Evolutionary conservation across 2,329 filamentous ascomycete species (phyloP), one percentile per base, ranked within the genome.

Genomic region (Mollisiaceae sp.): DNA sequence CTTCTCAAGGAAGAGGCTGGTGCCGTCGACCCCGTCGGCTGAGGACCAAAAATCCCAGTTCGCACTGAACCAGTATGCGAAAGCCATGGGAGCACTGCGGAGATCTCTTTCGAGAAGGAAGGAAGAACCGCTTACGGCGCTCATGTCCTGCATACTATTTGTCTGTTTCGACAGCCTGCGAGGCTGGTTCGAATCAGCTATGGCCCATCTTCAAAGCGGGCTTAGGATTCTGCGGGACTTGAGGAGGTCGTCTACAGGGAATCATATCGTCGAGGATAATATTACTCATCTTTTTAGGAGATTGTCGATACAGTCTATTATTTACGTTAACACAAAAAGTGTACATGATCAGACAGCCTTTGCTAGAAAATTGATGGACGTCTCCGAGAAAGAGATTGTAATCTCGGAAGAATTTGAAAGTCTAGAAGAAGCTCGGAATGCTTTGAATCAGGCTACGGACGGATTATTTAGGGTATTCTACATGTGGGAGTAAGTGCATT

Each of bases 111-210:
- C 65, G 32, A 36, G 43, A 12, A 58, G 63, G 32, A 68, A 65
- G 38, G 59, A 67, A 36, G 58, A 64, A n/a, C 64, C 66, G 32
- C 45, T 67, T 27, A 66, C 64, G 36, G 67, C 68, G 20, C 63
- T 71, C 20, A 71, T 72, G 66, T 69, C 64, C 20, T 72, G 69
- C 54, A 63, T 72, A 43, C 64, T 72, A 22, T 71, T 72, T 64
- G 64, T 69, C 41, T 68, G 68, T 62, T 72, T 72, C 41, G 70
- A 69, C 36, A 63, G 60, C 55, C 61, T 72, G 9, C 63, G 64
- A 60, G 69, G 66, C 8, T 47, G 55, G 35, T 67, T 60, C 43
- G 65, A 66, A 56, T 67, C 66, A 35, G 67, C 70, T 4, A 63
- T 71, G 60, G 54, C 66, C 43, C 70, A 72, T 67, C 60, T 72